Base-by-base conservation (phyloP, 1,139 yeast genomes). In the Saccharomyces uvarum region DNA sequence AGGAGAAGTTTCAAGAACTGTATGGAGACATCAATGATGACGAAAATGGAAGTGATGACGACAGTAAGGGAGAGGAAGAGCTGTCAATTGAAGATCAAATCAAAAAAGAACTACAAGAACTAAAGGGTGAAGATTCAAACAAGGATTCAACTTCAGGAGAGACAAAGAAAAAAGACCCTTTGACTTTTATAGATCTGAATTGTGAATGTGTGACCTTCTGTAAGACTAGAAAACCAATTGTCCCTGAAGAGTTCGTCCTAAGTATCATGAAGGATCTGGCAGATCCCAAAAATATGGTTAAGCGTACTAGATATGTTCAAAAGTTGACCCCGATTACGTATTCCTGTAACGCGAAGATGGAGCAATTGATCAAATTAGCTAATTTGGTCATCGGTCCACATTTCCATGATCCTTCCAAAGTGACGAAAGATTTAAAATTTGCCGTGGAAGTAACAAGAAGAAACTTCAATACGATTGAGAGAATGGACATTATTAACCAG, bases 161-260 rank as follows among this genome's bases (percentile, higher is more conserved):
- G 19, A 52, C 55, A 38, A 71, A 71, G 31, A 72, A 76, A 61
- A 76, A 77, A 54, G 79, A 78, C 31, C 70, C 82, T 13, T 73
- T 90, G 49, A 75, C 77, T 48, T 84, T 88, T 26, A 77, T 89
- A 42, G 87, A 84, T 14, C 70, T 90, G 50, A 87, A 84, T 27
- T 86, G 95, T 66, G 97, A 89, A 68, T 93, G 99, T 71, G 77
- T 86, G 49, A 79, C 90, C 2, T 93, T 93, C 68, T 81, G 90
- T 62, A 86, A 95, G 63, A 81, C 91, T 0, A 80, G 86, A 62
- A 79, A 75, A 60, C 96, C 97, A 0, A 77, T 91, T 11, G 82
- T 81, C 33, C 97, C 98, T 0, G 95, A 83, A 48, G 70, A 76
- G 4, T 77, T 93, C 55, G 90, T 88, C 2, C 75, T 76, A 49